These are phyloP conservation scores for Xylaria polymorpha DNA, from an alignment of 2,329 filamentous ascomycete species.

Conservation along the genomic window DNA sequence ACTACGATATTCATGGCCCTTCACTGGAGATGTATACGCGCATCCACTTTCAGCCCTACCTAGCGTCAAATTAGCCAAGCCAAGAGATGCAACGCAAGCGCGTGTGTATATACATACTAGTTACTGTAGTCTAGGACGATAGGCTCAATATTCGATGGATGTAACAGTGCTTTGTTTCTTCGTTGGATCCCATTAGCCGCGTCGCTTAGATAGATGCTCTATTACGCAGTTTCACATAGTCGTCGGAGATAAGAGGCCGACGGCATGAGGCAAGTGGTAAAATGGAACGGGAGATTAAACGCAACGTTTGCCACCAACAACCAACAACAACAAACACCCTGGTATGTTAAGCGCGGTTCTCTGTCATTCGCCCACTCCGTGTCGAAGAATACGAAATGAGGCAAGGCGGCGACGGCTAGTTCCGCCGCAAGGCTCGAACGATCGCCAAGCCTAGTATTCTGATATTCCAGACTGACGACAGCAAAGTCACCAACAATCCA, in stretches of 20 bases:
- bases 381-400: not conserved
- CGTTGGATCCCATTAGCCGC: not conserved
- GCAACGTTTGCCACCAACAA: constrained; percentile 29
- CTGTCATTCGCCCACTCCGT: not conserved
- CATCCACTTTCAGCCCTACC: constrained; percentile 6
- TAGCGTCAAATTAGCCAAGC: not conserved
- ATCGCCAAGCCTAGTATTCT: not conserved
- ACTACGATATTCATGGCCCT: not conserved
- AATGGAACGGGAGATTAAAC: constrained; percentile 14
- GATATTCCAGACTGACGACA: not conserved
- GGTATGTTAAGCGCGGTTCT: constrained; percentile 5
- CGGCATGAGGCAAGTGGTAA: constrained; percentile 16
- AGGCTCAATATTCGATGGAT: not conserved
- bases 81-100: not conserved
- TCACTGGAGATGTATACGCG: not conserved
- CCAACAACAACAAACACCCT: not conserved
- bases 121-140: not conserved
- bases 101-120: not conserved
- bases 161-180: not conserved
- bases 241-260: constrained; percentile 12
- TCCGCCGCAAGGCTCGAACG: not conserved
- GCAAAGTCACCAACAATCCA: not conserved
- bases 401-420: not conserved
- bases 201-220: not conserved
- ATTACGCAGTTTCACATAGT: not conserved